These are phyloP conservation scores for Colletotrichum sp. DNA, from an alignment of 2,329 filamentous ascomycete species.

Conservation along the genomic window DNA sequence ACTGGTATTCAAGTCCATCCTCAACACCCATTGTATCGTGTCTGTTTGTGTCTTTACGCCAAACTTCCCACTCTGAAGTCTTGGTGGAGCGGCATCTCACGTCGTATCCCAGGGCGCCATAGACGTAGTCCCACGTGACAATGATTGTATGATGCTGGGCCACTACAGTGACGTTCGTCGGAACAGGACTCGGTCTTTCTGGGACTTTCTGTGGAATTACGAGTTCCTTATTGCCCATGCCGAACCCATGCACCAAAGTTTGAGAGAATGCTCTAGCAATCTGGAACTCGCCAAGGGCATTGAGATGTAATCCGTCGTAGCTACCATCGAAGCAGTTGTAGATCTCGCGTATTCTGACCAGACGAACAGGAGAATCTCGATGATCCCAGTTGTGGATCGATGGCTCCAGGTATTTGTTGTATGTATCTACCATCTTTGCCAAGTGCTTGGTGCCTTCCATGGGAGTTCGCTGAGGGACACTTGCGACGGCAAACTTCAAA, in stretches of 20 bases:
- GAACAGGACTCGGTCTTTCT: constrained; percentile 17
- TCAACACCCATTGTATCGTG: neutral
- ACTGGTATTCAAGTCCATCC: constrained; percentile 8
- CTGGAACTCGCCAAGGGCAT: constrained; percentile 43
- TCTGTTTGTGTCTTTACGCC: neutral
- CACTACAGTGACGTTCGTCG: constrained; percentile 14
- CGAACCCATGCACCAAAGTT: constrained; percentile 29
- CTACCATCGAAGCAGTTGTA: constrained; percentile 34
- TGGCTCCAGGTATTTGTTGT: constrained; percentile 29
- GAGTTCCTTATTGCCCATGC: constrained; percentile 26
- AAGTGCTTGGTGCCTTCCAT: constrained; percentile 28
- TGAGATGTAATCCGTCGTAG: constrained; percentile 49
- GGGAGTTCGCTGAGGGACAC: constrained; percentile 31
- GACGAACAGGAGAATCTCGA: constrained; percentile 30
- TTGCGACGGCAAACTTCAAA: constrained; percentile 32
- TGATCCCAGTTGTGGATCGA: constrained; percentile 29
- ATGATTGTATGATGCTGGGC: constrained; percentile 17
- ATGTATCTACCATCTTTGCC: constrained; percentile 25
- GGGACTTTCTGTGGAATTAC: constrained; percentile 27
- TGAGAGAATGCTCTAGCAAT: constrained; percentile 44
- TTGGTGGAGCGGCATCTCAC: neutral
- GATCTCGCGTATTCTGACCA: constrained; percentile 36
- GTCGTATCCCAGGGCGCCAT: constrained; percentile 26
- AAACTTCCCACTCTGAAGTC: neutral
- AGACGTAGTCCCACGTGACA: constrained; percentile 27